These are phyloP conservation scores for Neonectria sp. DNA, from an alignment of 2,329 filamentous ascomycete species.

Conservation along the genomic window DNA sequence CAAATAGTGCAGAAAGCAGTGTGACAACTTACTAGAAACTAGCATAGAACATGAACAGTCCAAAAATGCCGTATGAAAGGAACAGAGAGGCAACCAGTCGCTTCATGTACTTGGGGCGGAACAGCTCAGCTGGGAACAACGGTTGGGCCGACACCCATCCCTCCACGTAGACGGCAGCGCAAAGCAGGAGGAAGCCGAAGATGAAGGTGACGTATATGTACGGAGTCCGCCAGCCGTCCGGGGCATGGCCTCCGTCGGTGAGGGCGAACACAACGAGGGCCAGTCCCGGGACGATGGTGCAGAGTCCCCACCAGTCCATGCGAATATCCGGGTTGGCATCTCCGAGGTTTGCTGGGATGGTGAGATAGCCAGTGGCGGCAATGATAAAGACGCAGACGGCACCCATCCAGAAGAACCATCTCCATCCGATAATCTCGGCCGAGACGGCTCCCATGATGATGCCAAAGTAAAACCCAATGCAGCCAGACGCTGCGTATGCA, in stretches of 20 bases:
- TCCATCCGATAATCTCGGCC: conserved; percentile 73
- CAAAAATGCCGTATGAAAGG: conserved; percentile 77
- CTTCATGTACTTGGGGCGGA: conserved; percentile 78
- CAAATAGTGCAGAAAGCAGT: conserved; percentile 12
- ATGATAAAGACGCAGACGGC: conserved; percentile 60
- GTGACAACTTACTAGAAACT: conserved; percentile 72
- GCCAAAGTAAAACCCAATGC: conserved; percentile 73
- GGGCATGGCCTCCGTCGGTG: conserved; percentile 80
- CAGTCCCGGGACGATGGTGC: conserved; percentile 74
- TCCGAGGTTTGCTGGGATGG: conserved; percentile 54
- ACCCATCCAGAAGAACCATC: conserved; percentile 81
- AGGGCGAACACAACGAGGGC: conserved; percentile 82
- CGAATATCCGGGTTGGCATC: conserved; percentile 46
- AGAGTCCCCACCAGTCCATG: conserved; percentile 80
- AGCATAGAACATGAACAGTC: conserved; percentile 78
- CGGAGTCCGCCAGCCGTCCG: conserved; percentile 78
- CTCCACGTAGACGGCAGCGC: conserved; percentile 77
- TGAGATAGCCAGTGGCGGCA: conserved; percentile 60
- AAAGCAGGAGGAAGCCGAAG: conserved; percentile 73
- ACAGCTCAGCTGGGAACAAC: conserved; percentile 78
- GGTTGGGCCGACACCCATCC: conserved; percentile 78
- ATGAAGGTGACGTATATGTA: conserved; percentile 79
- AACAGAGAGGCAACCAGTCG: conserved; percentile 73
- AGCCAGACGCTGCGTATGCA: conserved; percentile 71
- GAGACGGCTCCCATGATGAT: conserved; percentile 77